These are phyloP conservation scores for Bombardia bombarda DNA, from an alignment of 495 filamentous ascomycete genomes.

Conservation along the genomic window DNA sequence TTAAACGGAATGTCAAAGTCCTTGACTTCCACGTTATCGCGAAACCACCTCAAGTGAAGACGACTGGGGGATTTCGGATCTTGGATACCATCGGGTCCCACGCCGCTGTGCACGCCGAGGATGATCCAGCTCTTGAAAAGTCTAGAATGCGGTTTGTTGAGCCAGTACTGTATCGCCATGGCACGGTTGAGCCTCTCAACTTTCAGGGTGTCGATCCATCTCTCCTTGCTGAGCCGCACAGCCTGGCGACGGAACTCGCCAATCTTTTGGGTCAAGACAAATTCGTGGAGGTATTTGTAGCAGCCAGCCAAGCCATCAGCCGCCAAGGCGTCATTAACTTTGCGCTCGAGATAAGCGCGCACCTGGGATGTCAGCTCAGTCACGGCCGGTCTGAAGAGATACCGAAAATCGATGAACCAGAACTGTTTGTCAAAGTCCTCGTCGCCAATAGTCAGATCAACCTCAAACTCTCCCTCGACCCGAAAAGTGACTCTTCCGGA, in stretches of 20 bases:
- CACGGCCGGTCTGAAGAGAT: slow-evolving; percentile 64
- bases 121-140: slow-evolving; percentile 82
- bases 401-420: slow-evolving; percentile 87
- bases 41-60: slow-evolving; percentile 75
- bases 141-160: slow-evolving; percentile 41
- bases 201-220: slow-evolving; percentile 69
- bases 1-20: slow-evolving; percentile 59
- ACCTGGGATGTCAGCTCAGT: slow-evolving; percentile 51
- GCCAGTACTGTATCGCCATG: slow-evolving; percentile 87
- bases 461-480: slow-evolving; percentile 79
- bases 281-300: slow-evolving; percentile 75
- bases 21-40: slow-evolving; percentile 64
- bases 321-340: slow-evolving; percentile 58
- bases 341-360: slow-evolving; percentile 55
- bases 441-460: slow-evolving; percentile 80
- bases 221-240: slow-evolving; percentile 49
- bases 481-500: slow-evolving; percentile 81
- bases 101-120: slow-evolving; percentile 67
- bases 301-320: slow-evolving; percentile 64
- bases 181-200: slow-evolving; percentile 70
- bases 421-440: slow-evolving; percentile 75
- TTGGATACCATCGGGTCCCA: slow-evolving; percentile 23
- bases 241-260: slow-evolving; percentile 71
- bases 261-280: slow-evolving; percentile 83
- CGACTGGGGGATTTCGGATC: slow-evolving; percentile 33